Percentiles rank a stretch among this genome's conserved stretches.
phyloP scores from a whole-genome alignment of 371 early-diverging fungal species.

The Mucor piriformis region DNA sequence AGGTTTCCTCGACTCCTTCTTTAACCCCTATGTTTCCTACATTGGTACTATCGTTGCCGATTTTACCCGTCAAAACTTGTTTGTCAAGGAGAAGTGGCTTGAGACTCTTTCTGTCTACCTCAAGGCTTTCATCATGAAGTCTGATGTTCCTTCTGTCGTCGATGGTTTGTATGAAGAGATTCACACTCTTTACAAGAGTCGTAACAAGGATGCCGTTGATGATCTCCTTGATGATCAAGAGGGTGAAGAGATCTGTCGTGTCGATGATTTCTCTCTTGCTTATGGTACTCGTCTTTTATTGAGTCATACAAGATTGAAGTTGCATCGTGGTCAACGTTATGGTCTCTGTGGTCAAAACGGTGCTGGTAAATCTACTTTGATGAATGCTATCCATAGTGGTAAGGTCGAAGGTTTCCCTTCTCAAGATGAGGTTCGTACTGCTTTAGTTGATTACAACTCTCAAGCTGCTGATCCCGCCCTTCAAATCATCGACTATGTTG shows the following conservation, averaged over 20 bases:
- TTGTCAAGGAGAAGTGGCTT: slow-evolving; percentile 55
- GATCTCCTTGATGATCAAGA: slow-evolving; percentile 51
- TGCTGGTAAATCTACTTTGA: slow-evolving; percentile 91
- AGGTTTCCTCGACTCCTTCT: slow-evolving; percentile 61
- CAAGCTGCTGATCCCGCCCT: slow-evolving; percentile 73
- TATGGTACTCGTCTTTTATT: slow-evolving; percentile 85
- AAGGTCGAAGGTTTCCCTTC: slow-evolving; percentile 80
- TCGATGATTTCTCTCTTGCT: slow-evolving; percentile 76
- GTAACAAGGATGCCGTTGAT: slow-evolving; percentile 51
- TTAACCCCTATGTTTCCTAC: slow-evolving; percentile 47
- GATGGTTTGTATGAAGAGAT: slow-evolving; percentile 41
- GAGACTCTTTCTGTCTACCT: slow-evolving; percentile 43
- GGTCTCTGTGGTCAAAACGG: slow-evolving; percentile 90
- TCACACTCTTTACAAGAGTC: slow-evolving; percentile 49
- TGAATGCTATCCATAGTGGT: slow-evolving; percentile 77
- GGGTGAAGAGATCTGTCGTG: slow-evolving; percentile 75
- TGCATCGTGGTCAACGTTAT: slow-evolving; percentile 80
- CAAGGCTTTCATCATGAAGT: slow-evolving; percentile 45
- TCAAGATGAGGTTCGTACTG: slow-evolving; percentile 68
- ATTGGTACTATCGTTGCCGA: slow-evolving; percentile 54
- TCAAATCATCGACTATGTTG: slow-evolving; percentile 66
- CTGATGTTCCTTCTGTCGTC: slow-evolving; percentile 44
- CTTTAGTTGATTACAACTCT: slow-evolving; percentile 74
- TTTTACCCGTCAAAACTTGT: slow-evolving; percentile 56
- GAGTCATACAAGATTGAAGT: slow-evolving; percentile 75